Evolutionary conservation across 257 asterid species (phyloP).

Genomic region (Verbena officinalis): DNA sequence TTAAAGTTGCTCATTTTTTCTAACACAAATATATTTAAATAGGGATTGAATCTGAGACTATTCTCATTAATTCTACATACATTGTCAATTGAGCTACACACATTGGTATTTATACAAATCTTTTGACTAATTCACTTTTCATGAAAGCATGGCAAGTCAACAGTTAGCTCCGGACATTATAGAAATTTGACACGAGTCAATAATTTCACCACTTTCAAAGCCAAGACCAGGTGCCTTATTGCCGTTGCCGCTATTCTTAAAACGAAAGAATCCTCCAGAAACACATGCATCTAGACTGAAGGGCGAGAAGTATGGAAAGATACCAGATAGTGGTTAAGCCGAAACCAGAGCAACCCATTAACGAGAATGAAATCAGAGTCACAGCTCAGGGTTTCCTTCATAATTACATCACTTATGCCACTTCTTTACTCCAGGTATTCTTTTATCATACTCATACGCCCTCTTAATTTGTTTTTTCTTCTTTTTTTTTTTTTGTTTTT

Average conservation of each 20-base stretch:
- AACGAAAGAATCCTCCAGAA: conserved; percentile 28
- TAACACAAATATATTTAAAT: too few relatives aligned
- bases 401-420: conserved; percentile 59
- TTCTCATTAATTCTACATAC: too few relatives aligned
- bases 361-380: conserved; percentile 66
- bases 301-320: conserved; percentile 46
- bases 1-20: too few relatives aligned
- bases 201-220: background rate
- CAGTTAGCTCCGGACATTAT: background rate
- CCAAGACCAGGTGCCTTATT: background rate
- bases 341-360: conserved; percentile 47
- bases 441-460: background rate
- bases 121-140: too few relatives aligned
- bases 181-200: background rate
- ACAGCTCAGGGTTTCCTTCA: conserved; percentile 65
- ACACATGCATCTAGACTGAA: background rate
- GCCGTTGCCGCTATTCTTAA: conserved; percentile 25
- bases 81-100: too few relatives aligned
- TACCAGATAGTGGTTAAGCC: conserved; percentile 64
- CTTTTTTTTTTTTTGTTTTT: too few relatives aligned
- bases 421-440: conserved; percentile 58
- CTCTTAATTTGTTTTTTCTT: background rate
- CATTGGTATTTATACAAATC: too few relatives aligned
- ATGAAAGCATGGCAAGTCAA: too few relatives aligned
- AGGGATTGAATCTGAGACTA: too few relatives aligned